Percentiles rank a stretch among this genome's conserved stretches.
These are phyloP conservation scores for Logfia minima DNA, from an alignment of 129 eudicot species.

Conservation along the genomic window DNA sequence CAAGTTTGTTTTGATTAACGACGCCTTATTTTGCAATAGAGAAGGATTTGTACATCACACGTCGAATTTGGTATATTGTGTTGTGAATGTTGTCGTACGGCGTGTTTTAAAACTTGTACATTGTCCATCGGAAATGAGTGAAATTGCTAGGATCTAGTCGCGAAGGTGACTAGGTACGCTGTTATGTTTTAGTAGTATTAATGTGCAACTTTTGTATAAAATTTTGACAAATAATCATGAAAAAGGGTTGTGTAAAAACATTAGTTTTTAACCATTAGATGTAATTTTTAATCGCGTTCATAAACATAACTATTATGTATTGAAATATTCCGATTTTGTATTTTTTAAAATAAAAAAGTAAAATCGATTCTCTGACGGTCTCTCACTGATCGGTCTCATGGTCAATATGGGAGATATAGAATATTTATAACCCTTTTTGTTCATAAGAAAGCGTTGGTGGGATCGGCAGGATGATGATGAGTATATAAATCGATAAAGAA, in stretches of 20 bases:
- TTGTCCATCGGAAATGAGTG: background rate
- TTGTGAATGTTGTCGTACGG: background rate
- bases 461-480: no score
- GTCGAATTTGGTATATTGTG: background rate
- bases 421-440: no score
- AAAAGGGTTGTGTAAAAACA: background rate
- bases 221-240: background rate
- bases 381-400: no score
- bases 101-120: background rate
- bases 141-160: background rate
- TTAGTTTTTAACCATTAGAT: background rate
- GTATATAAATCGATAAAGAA: no score
- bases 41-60: conserved; percentile 3
- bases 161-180: background rate
- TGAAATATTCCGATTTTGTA: no score
- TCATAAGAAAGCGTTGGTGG: no score
- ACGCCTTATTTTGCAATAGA: background rate
- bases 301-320: background rate
- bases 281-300: background rate
- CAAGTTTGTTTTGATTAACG: conserved; percentile 30
- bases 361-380: no score
- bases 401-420: no score
- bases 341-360: no score
- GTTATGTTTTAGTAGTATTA: background rate
- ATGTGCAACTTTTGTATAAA: conserved; percentile 11